Base-by-base conservation (phyloP, 2,329 filamentous ascomycete species). In the Penicillium italicum region DNA sequence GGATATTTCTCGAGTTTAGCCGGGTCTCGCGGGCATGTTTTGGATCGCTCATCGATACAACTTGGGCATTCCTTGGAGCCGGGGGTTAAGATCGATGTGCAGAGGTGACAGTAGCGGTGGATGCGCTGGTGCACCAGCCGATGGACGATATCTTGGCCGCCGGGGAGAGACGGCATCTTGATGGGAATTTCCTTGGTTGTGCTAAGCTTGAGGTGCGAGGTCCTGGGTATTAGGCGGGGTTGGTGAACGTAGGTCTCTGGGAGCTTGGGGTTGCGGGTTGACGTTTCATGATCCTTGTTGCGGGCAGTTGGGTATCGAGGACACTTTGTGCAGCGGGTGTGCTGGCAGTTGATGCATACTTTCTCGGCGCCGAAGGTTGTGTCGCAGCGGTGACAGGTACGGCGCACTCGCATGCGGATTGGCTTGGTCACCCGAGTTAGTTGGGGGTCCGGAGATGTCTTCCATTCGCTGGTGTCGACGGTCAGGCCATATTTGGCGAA, bases 291-390 rank as follows among this genome's bases (percentile, higher is more conserved):
- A 59, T 82, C 79, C 62, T 81, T 81, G 67, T 85, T 80, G 62
- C 83, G 85, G 76, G 86, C 85, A 50, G 82, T 78, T 33, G 91
- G 91, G 66, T 88, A 84, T 53, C 90, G 85, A 28, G 85, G 83
- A 72, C 92, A 97, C 67, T 88, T 85, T 68, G 84, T 88, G 82
- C 92, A 97, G 62, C 90, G 85, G 44, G 79, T 79, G 75, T 97
- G 92, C 64, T 88, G 82, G 77, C 92, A 97, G 62, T 83, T 84
- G 61, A 81, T 74, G 74, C 92, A 96, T 57, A 87, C 80, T 75
- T 87, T 91, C 66, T 87, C 83, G 20, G 82, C 74, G 53, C 88
- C 86, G 71, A 93, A 96, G 24, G 83, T 82, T 14, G 87, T 84
- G 56, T 86, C 83, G 77, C 92, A 97, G 63, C 84, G 81, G 74